Conservation (phyloP, 306 rosid species). For the Canavalia ensiformis region DNA sequence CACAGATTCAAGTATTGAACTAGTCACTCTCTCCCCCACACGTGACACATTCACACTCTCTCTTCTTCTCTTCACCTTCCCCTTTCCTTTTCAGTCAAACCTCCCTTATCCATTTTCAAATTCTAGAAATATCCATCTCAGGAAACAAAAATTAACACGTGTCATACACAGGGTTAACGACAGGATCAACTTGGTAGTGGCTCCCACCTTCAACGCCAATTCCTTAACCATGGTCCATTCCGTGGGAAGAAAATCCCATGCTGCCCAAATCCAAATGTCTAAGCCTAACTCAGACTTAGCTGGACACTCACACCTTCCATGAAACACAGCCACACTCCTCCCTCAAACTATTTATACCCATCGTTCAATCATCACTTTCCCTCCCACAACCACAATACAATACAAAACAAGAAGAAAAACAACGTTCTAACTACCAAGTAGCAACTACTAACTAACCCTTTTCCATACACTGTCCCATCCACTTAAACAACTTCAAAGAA, state of each 20-base stretch:
- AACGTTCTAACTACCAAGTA: not conserved
- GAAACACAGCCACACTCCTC: slow-evolving; percentile 10
- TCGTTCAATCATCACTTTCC: slow-evolving; percentile 44
- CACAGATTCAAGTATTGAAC: not conserved
- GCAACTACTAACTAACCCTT: slow-evolving; percentile 6
- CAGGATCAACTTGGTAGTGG: not conserved
- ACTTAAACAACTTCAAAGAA: not conserved
- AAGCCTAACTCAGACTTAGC: slow-evolving; percentile 44
- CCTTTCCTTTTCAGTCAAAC: slow-evolving; percentile 52
- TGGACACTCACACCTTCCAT: slow-evolving; percentile 55
- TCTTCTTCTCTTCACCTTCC: slow-evolving; percentile 46
- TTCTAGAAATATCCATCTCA: not conserved
- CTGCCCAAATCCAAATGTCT: not conserved
- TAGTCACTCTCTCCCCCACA: slow-evolving; percentile 16
- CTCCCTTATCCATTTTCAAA: slow-evolving; percentile 43
- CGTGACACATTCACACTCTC: not conserved
- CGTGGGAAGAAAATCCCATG: slow-evolving; percentile 30
- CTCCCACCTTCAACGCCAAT: slow-evolving; percentile 21
- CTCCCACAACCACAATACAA: slow-evolving; percentile 6
- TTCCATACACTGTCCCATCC: not conserved
- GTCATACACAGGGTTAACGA: not conserved
- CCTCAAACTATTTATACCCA: not conserved
- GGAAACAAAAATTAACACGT: slow-evolving; percentile 32
- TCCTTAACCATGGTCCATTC: slow-evolving; percentile 50
- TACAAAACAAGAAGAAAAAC: not conserved